A percentile compares a stretch with the other conserved stretches of the same genome.
Evolutionary conservation across 2,329 filamentous ascomycete species (phyloP).

Genomic region (Xylaria polymorpha): DNA sequence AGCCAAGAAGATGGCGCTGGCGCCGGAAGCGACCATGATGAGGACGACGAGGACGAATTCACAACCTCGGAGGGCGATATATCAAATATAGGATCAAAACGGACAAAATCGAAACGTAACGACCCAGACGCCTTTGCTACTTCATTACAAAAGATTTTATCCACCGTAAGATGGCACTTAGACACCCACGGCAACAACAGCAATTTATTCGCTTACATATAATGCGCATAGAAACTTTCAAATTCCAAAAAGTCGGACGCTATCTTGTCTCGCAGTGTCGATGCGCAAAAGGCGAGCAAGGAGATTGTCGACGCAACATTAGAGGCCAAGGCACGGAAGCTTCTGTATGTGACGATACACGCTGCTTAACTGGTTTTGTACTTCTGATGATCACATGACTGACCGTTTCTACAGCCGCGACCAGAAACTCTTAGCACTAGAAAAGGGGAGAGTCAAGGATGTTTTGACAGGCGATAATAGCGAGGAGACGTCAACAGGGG

Average conservation of each 20-base stretch:
- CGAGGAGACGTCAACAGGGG: conserved; percentile 60
- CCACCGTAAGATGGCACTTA: conserved; percentile 59
- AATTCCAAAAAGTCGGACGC: conserved; percentile 85
- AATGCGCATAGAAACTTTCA: conserved; percentile 72
- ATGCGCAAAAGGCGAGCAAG: conserved; percentile 77
- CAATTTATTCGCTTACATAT: conserved; percentile 5
- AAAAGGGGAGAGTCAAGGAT: conserved; percentile 90
- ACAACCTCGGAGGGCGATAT: conserved; percentile 47
- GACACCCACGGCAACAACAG: neutral
- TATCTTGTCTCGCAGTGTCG: conserved; percentile 85
- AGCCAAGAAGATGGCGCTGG: conserved; percentile 40
- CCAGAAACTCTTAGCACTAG: conserved; percentile 80
- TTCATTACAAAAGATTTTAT: conserved; percentile 92
- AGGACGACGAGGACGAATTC: conserved; percentile 46
- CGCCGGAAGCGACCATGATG: conserved; percentile 40
- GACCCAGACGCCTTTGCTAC: conserved; percentile 92
- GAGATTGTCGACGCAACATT: conserved; percentile 80
- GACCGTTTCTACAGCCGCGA: conserved; percentile 61
- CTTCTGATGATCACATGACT: neutral
- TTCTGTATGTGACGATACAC: conserved; percentile 59
- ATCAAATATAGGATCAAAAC: conserved; percentile 46
- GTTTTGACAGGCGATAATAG: conserved; percentile 72
- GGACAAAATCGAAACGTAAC: conserved; percentile 81
- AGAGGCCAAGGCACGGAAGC: conserved; percentile 82
- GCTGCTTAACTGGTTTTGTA: no score